Conservation (phyloP, 768 basidiomycete genomes). For the Naematelia encephala region DNA sequence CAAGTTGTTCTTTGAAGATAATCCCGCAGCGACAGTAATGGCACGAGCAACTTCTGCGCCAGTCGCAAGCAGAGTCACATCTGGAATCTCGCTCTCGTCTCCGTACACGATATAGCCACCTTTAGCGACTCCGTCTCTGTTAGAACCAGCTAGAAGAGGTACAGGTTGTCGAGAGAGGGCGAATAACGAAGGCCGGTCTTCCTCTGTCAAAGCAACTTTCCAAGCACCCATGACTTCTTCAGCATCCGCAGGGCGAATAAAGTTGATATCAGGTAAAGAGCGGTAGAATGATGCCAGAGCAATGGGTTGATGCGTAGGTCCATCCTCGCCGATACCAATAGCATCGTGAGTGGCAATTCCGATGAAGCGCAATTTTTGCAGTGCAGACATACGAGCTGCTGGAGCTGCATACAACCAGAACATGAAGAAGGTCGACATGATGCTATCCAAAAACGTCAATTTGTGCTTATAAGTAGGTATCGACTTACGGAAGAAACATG, state of each 20-base stretch:
- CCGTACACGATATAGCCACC: slow-evolving; percentile 44
- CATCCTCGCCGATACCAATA: slow-evolving; percentile 49
- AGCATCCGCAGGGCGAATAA: slow-evolving; percentile 47
- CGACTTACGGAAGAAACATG: slow-evolving; percentile 46
- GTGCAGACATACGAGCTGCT: slow-evolving; percentile 46
- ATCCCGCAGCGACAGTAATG: slow-evolving; percentile 35
- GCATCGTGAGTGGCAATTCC: slow-evolving; percentile 50
- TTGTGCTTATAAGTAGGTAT: neutral
- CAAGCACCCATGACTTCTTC: slow-evolving; percentile 47
- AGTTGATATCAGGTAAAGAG: slow-evolving; percentile 44
- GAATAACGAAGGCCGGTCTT: slow-evolving; percentile 36
- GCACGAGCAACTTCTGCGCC: slow-evolving; percentile 46
- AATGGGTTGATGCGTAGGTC: slow-evolving; percentile 49
- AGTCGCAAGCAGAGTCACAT: slow-evolving; percentile 43
- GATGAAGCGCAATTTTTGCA: slow-evolving; percentile 47
- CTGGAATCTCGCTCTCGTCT: slow-evolving; percentile 19
- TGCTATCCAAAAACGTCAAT: slow-evolving; percentile 7
- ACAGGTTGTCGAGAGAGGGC: slow-evolving; percentile 44
- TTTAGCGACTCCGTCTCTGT: slow-evolving; percentile 31
- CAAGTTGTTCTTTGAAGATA: slow-evolving; percentile 15
- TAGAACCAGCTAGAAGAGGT: slow-evolving; percentile 37
- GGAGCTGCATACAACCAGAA: slow-evolving; percentile 50
- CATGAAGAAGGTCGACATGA: slow-evolving; percentile 50
- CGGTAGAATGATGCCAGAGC: slow-evolving; percentile 42
- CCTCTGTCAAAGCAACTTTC: slow-evolving; percentile 30